A percentile compares a stretch with the other conserved stretches of the same genome.
These are phyloP conservation scores for Alternaria panax DNA, from an alignment of 2,329 filamentous ascomycete species.

Conservation along the genomic window DNA sequence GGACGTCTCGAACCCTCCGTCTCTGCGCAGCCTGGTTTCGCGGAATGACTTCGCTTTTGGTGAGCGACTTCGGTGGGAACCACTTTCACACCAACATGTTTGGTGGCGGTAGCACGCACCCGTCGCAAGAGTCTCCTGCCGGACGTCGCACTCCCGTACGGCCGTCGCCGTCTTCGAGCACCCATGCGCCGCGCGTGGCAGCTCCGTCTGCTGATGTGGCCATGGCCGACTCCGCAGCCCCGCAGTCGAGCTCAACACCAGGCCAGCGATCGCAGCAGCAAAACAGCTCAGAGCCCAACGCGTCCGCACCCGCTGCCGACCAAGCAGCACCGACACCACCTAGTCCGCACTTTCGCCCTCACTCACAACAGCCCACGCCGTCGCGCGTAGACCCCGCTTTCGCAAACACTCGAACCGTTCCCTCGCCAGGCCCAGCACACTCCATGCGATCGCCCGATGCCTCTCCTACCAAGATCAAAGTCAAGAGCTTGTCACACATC, in stretches of 20 bases:
- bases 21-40: conserved; percentile 32
- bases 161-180: conserved; percentile 39
- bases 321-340: conserved; percentile 36
- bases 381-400: conserved; percentile 27
- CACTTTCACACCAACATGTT: conserved; percentile 76
- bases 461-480: conserved; percentile 67
- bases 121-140: conserved; percentile 48
- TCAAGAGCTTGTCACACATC: conserved; percentile 90
- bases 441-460: conserved; percentile 41
- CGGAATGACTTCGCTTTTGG: conserved; percentile 68
- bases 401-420: conserved; percentile 29
- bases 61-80: conserved; percentile 76
- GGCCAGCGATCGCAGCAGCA: conserved; percentile 37
- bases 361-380: conserved; percentile 45
- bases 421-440: conserved; percentile 30
- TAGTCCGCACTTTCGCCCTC: conserved; percentile 47
- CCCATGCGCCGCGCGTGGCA: conserved; percentile 36
- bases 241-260: conserved; percentile 41
- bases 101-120: conserved; percentile 56
- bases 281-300: conserved; percentile 24
- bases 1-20: conserved; percentile 10
- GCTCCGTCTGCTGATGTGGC: conserved; percentile 44
- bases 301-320: conserved; percentile 24
- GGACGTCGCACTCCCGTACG: conserved; percentile 46
- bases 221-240: conserved; percentile 50